phyloP scores from a whole-genome alignment of 768 basidiomycete species.

The Psilocybe sp. region DNA sequence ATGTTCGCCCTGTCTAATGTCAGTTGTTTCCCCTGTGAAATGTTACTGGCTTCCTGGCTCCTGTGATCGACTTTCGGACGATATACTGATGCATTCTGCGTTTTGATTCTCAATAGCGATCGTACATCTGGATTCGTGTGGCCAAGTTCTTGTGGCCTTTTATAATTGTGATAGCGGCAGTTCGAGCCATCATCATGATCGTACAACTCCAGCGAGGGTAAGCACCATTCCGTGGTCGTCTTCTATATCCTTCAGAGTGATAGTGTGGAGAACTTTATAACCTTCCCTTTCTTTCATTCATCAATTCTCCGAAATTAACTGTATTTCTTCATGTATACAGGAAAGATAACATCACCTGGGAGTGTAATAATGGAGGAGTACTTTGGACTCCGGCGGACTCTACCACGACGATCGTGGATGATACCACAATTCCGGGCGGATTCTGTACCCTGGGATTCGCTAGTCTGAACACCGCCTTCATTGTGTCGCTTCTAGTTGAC shows the following conservation, averaged over 20 bases:
- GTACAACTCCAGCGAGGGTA: constrained; percentile 70
- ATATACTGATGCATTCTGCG: constrained; percentile 13
- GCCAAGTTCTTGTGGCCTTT: constrained; percentile 71
- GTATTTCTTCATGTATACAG: constrained; percentile 30
- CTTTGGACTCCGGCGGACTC: constrained; percentile 48
- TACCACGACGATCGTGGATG: constrained; percentile 33
- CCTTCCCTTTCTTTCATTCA: constrained; percentile 4
- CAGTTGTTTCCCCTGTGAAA: constrained; percentile 24
- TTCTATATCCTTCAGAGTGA: neutral
- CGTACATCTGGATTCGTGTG: constrained; percentile 65
- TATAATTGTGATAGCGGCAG: constrained; percentile 57
- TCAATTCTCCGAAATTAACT: constrained; percentile 14
- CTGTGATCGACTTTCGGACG: constrained; percentile 12
- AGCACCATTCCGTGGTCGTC: constrained; percentile 17
- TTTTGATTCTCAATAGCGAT: constrained; percentile 41
- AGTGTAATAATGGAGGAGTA: constrained; percentile 69
- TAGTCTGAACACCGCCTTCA: constrained; percentile 62
- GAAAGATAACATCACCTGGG: constrained; percentile 68
- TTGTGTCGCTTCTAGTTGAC: constrained; percentile 59
- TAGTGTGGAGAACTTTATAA: neutral
- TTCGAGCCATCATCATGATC: constrained; percentile 72
- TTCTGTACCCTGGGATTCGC: constrained; percentile 63
- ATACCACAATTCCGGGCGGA: constrained; percentile 45
- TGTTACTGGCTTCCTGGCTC: constrained; percentile 13
- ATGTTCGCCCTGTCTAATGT: constrained; percentile 66